Evolutionary conservation across 352 stramenopile genomes (phyloP).

Genomic region (Globisporangium radiosum): DNA sequence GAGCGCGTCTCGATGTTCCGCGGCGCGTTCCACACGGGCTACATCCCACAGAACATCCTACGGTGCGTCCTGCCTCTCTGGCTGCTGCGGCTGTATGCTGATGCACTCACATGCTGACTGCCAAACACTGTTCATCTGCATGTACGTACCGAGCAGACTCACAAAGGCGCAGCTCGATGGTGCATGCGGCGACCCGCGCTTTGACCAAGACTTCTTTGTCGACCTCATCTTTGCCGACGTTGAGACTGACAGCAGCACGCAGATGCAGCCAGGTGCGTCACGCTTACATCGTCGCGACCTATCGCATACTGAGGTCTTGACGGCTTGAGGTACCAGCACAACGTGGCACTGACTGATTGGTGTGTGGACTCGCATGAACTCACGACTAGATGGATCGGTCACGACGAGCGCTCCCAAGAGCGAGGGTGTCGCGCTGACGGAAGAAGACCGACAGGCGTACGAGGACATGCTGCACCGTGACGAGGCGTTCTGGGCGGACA

Average conservation of each 20-base stretch:
- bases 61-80: conserved; percentile 27
- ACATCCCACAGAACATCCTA: conserved; percentile 94
- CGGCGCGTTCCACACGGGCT: conserved; percentile 97
- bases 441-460: conserved; percentile 80
- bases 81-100: not conserved
- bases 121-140: not conserved
- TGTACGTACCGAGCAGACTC: conserved; percentile 39
- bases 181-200: conserved; percentile 90
- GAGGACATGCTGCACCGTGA: conserved; percentile 86
- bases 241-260: conserved; percentile 57
- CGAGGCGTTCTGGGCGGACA: conserved; percentile 82
- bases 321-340: not conserved
- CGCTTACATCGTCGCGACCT: not conserved
- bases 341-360: not conserved
- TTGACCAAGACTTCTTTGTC: conserved; percentile 94
- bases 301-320: not conserved
- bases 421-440: conserved; percentile 68
- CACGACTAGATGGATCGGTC: conserved; percentile 9
- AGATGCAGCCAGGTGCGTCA: conserved; percentile 13
- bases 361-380: not conserved
- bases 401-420: conserved; percentile 27
- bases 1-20: conserved; percentile 96
- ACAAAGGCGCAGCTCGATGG: conserved; percentile 96
- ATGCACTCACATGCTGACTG: not conserved
- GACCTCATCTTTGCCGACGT: conserved; percentile 96